phyloP scores from a whole-genome alignment of 129 eudicot species.

The Arctium minus region DNA sequence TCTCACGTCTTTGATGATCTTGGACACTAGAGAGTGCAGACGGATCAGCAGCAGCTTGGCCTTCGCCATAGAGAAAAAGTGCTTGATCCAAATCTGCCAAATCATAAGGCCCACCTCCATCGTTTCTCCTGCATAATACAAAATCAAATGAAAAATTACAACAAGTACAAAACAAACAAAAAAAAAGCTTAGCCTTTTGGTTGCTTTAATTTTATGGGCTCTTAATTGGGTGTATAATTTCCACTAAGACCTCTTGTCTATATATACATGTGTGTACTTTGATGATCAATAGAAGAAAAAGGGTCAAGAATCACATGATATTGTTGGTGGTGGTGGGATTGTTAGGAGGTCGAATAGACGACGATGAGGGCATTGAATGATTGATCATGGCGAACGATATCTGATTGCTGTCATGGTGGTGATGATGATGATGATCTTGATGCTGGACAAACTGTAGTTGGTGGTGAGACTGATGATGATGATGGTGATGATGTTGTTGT shows the following conservation, averaged over 20 bases:
- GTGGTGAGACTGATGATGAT: conserved; percentile 16
- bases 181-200: neutral
- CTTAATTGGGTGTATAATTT: neutral
- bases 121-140: conserved; percentile 42
- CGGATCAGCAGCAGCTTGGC: conserved; percentile 54
- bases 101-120: conserved; percentile 67
- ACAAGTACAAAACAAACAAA: neutral
- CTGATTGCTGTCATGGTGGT: conserved; percentile 48
- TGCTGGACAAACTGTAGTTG: conserved; percentile 40
- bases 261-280: neutral
- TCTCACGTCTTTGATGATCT: conserved; percentile 73
- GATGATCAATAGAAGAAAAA: neutral
- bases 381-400: conserved; percentile 69
- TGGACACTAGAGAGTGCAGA: conserved; percentile 48
- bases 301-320: conserved; percentile 46
- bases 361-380: conserved; percentile 54
- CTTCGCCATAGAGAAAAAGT: conserved; percentile 75
- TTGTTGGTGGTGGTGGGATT: conserved; percentile 23
- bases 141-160: conserved; percentile 5
- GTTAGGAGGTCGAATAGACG: conserved; percentile 38
- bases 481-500: conserved; percentile 34
- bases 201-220: neutral
- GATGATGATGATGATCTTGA: conserved; percentile 46
- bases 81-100: conserved; percentile 95
- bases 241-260: neutral